Percentiles rank a stretch among this genome's conserved stretches.
These are phyloP conservation scores for Diaporthe sp. DNA, from an alignment of 2,329 filamentous ascomycete genomes.

Conservation along the genomic window DNA sequence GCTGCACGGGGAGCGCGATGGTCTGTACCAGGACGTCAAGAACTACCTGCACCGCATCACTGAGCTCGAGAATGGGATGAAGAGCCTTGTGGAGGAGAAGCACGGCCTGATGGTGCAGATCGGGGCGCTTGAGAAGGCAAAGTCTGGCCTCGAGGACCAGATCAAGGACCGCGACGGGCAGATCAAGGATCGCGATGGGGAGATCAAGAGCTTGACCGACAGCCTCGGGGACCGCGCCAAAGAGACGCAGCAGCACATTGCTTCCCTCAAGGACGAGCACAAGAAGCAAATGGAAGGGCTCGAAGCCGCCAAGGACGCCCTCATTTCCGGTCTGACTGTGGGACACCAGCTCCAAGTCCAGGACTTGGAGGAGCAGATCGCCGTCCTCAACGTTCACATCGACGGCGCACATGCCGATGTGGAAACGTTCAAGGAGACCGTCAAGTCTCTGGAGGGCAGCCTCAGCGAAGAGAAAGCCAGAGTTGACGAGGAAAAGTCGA, in stretches of 20 bases:
- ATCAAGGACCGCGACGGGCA: constrained; percentile 34
- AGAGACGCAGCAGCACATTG: constrained; percentile 35
- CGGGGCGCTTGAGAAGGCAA: constrained; percentile 40
- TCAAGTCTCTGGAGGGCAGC: constrained; percentile 16
- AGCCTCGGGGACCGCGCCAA: constrained; percentile 35
- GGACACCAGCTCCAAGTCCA: constrained; percentile 29
- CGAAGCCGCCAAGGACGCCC: constrained; percentile 25
- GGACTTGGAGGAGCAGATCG: constrained; percentile 37
- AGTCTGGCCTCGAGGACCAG: constrained; percentile 17
- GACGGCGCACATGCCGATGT: constrained; percentile 38
- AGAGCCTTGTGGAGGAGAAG: constrained; percentile 38
- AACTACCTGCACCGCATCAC: constrained; percentile 40
- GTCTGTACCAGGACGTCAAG: constrained; percentile 37
- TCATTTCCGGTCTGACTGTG: constrained; percentile 22
- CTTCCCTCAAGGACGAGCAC: constrained; percentile 35
- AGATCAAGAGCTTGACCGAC: constrained; percentile 21
- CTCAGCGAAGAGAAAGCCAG: constrained; percentile 24
- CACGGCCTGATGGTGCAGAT: constrained; percentile 36
- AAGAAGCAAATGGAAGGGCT: constrained; percentile 35
- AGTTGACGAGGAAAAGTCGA: constrained; percentile 29
- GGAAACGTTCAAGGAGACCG: constrained; percentile 23
- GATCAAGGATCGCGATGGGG: constrained; percentile 30
- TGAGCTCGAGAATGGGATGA: constrained; percentile 42
- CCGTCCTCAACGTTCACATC: constrained; percentile 37
- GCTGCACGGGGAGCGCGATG: constrained; percentile 36